Evolutionary conservation across 2,329 filamentous ascomycete genomes (phyloP).

Genomic region (Anisogramma anomala): DNA sequence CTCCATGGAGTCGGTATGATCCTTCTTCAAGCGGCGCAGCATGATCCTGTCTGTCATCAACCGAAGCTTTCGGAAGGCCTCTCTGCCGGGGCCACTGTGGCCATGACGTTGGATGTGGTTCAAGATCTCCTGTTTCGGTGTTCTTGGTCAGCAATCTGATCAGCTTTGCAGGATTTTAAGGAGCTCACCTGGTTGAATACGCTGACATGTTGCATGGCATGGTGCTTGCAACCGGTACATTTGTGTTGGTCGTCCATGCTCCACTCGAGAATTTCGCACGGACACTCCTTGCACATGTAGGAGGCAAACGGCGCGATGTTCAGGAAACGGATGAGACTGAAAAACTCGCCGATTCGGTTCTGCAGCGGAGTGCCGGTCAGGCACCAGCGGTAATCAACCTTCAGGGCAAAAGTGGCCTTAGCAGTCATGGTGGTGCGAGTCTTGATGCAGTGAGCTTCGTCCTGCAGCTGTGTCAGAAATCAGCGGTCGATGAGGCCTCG

Average conservation of each 20-base stretch:
- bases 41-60: constrained; percentile 88
- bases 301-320: constrained; percentile 81
- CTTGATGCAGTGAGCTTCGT: constrained; percentile 82
- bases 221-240: constrained; percentile 56
- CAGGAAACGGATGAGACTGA: constrained; percentile 85
- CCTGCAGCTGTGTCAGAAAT: constrained; percentile 23
- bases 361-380: constrained; percentile 90
- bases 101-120: constrained; percentile 64
- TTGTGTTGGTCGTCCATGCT: constrained; percentile 57
- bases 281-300: constrained; percentile 84
- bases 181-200: constrained; percentile 23
- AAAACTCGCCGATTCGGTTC: constrained; percentile 95
- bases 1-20: constrained; percentile 91
- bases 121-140: constrained; percentile 65
- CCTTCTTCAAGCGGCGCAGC: constrained; percentile 86
- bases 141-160: constrained; percentile 51
- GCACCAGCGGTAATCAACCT: constrained; percentile 87
- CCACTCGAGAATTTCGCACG: constrained; percentile 78
- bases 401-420: constrained; percentile 85
- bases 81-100: constrained; percentile 48
- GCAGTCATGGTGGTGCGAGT: constrained; percentile 81
- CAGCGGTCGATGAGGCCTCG: no score
- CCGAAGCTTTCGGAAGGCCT: constrained; percentile 70
- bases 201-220: constrained; percentile 49
- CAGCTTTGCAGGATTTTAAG: background rate